Evolutionary conservation across 768 basidiomycete genomes (phyloP).

Genomic region (Lepiota subincarnata): DNA sequence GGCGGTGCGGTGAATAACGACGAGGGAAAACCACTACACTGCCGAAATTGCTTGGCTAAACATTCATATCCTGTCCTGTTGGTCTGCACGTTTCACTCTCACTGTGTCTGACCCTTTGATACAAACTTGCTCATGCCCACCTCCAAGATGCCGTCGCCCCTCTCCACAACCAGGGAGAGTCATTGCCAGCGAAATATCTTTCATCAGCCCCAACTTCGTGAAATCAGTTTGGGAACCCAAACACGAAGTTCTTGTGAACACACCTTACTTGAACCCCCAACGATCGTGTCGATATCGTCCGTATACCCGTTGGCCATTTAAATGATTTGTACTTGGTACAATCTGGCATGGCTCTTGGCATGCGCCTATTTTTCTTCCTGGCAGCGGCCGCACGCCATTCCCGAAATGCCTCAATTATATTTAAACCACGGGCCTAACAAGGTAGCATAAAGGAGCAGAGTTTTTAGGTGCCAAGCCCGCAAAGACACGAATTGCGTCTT

Average conservation of each 20-base stretch:
- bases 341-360: not conserved
- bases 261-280: not conserved
- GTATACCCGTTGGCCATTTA: constrained; percentile 2
- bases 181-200: not conserved
- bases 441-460: no score
- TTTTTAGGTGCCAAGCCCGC: no score
- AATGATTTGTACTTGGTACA: not conserved
- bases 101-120: no score
- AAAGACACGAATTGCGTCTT: no score
- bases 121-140: not conserved
- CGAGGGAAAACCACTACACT: not conserved
- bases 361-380: not conserved
- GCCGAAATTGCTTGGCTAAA: not conserved
- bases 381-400: no score
- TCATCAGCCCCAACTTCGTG: constrained; percentile 5
- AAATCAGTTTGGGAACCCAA: not conserved
- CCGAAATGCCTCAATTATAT: no score
- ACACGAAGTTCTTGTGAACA: not conserved
- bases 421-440: no score
- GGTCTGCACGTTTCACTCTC: not conserved
- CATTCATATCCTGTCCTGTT: constrained; percentile 1
- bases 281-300: not conserved
- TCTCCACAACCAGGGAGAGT: not conserved
- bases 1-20: not conserved
- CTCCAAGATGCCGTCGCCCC: not conserved